A percentile compares a stretch with the other conserved stretches of the same genome.
These are phyloP conservation scores for Talaromyces nanjingensis DNA, from an alignment of 495 filamentous ascomycete species.

Conservation along the genomic window DNA sequence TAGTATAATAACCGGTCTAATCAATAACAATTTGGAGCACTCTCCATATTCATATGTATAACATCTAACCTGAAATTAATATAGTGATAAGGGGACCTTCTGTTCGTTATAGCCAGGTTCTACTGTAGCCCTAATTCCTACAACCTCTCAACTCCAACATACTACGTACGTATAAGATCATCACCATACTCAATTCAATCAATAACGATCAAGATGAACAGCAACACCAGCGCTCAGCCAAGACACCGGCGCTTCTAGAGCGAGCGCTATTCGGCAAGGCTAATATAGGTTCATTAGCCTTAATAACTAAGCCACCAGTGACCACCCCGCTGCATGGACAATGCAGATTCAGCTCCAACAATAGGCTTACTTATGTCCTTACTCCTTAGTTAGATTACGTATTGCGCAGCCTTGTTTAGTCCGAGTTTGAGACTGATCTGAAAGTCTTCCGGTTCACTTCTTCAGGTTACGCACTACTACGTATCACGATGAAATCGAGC, in stretches of 20 bases:
- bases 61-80: too few relatives aligned
- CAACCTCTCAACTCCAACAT: too few relatives aligned
- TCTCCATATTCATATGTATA: too few relatives aligned
- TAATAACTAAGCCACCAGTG: background rate
- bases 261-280: background rate
- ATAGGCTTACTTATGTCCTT: background rate
- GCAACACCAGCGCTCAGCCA: background rate
- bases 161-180: too few relatives aligned
- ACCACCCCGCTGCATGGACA: background rate
- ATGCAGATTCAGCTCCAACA: background rate
- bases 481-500: background rate
- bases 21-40: too few relatives aligned
- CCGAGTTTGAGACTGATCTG: background rate
- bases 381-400: background rate
- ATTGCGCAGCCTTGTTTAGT: background rate
- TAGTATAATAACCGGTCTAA: too few relatives aligned
- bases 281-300: background rate
- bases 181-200: background rate
- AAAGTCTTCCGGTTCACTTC: background rate
- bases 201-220: background rate
- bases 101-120: too few relatives aligned
- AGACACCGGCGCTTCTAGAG: background rate
- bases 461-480: background rate
- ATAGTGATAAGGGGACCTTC: too few relatives aligned
- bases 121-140: background rate